Evolutionary conservation across 2,329 filamentous ascomycete species (phyloP).

Genomic region (Raffaelea ambrosiae): DNA sequence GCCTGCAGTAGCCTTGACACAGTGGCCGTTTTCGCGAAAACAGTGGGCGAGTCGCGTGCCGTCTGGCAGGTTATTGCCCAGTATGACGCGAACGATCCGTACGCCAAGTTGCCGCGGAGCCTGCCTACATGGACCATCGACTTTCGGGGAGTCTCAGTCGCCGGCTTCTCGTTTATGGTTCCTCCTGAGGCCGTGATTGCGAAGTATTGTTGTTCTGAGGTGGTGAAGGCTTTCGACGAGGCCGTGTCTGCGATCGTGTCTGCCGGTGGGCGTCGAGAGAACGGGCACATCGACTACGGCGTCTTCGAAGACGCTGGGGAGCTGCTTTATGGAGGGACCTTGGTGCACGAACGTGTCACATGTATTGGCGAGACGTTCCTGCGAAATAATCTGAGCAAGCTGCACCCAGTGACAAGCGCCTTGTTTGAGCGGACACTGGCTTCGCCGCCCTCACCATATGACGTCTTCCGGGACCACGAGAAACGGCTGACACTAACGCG

Average conservation of each 20-base stretch:
- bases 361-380: background rate
- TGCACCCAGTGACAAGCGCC: background rate
- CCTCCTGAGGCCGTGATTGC: constrained; percentile 31
- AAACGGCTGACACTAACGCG: background rate
- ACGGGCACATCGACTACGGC: too few species aligned
- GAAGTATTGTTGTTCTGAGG: too few species aligned
- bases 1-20: background rate
- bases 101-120: constrained; percentile 32
- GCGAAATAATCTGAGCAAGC: background rate
- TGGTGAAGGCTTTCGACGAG: too few species aligned
- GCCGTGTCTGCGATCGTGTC: too few species aligned
- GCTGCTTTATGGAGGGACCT: background rate
- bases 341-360: background rate
- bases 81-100: constrained; percentile 21
- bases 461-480: background rate
- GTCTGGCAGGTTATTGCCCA: background rate
- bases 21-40: background rate
- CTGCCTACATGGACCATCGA: constrained; percentile 8
- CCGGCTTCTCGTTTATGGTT: constrained; percentile 35
- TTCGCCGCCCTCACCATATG: background rate
- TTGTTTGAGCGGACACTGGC: background rate
- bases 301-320: background rate
- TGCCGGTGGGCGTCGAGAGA: too few species aligned
- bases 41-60: constrained; percentile 19
- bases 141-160: constrained; percentile 13